Conservation (phyloP, 495 filamentous ascomycete species). For the Neurospora sublineolata region DNA sequence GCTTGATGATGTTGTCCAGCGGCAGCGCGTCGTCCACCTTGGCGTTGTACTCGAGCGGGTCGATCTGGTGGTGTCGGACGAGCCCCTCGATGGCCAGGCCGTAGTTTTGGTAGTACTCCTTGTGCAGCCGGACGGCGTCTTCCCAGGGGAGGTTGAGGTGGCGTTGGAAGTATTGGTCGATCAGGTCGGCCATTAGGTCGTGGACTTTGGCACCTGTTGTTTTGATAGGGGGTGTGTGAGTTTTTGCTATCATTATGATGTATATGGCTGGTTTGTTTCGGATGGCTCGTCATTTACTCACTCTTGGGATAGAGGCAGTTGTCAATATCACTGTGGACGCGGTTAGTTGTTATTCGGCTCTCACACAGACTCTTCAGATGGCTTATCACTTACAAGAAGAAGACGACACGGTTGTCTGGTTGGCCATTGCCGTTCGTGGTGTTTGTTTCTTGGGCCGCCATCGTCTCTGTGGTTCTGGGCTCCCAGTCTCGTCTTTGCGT, state of each 20-base stretch:
- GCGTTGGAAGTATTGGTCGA: conserved; percentile 70
- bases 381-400: conserved; percentile 35
- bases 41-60: conserved; percentile 86
- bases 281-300: conserved; percentile 21
- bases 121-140: conserved; percentile 72
- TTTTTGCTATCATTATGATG: background rate
- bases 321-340: conserved; percentile 65
- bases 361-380: background rate
- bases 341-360: background rate
- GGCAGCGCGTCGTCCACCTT: conserved; percentile 94
- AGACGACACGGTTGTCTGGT: conserved; percentile 18
- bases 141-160: conserved; percentile 60
- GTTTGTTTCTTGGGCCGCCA: conserved; percentile 1
- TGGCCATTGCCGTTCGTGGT: conserved; percentile 1
- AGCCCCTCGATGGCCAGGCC: conserved; percentile 94
- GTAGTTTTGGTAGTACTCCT: conserved; percentile 89
- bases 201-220: conserved; percentile 54
- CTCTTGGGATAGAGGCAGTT: conserved; percentile 75
- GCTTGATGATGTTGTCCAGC: conserved; percentile 68
- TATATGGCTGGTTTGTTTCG: no score
- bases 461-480: background rate
- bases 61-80: conserved; percentile 87
- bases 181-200: conserved; percentile 61
- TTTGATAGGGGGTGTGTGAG: background rate
- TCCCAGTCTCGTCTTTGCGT: background rate